Base-by-base conservation (phyloP, 1,139 yeast genomes). In the Lodderomyces elongisporus region DNA sequence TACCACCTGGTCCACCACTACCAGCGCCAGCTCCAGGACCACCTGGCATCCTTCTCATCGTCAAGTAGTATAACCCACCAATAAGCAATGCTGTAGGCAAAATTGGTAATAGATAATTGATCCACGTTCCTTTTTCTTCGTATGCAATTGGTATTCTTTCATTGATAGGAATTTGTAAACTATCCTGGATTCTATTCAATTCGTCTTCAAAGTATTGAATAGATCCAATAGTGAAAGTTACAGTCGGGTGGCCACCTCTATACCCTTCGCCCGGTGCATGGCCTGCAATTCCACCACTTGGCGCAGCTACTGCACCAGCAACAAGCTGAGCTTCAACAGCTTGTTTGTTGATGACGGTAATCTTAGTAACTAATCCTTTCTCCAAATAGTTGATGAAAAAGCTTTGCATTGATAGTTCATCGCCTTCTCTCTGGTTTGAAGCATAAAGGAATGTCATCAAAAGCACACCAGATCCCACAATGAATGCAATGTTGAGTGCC, bases 371-470 rank as follows among this genome's bases (percentile, higher is more conserved):
- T 30, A 83, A 66, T 4, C 96, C 96, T 47, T 79, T 81, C 45
- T 85, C 93, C 29, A 91, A 68, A 51, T 83, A 87, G 40, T 82
- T 79, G 15, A 80, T 73, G 52, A 85, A 84, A 67, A 91, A 91
- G 54, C 87, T 95, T 59, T 89, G 96, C 73, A 85, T 87, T 2
- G 96, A 83, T 43, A 91, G 66, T 43, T 74, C 73, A 20, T 20
- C 22, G 22, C 18, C 48, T 49, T 20, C 42, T 38, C 4, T 43
- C 41, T 20, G 33, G 14, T 51, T 36, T 17, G 50, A 32, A 14
- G 32, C 13, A 16, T 31, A 14, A 18, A 49, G 41, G 12, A 18
- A 49, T 9, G 25, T 24, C 37, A 5, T 48, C 30, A 14, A 42
- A 28, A 16, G 46, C 25, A 25, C 46, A 41, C 28, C 49, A 28